Percentiles rank a stretch among this genome's conserved stretches.
Conservation (phyloP, 331 rosid species). For the Acacia concinna region DNA sequence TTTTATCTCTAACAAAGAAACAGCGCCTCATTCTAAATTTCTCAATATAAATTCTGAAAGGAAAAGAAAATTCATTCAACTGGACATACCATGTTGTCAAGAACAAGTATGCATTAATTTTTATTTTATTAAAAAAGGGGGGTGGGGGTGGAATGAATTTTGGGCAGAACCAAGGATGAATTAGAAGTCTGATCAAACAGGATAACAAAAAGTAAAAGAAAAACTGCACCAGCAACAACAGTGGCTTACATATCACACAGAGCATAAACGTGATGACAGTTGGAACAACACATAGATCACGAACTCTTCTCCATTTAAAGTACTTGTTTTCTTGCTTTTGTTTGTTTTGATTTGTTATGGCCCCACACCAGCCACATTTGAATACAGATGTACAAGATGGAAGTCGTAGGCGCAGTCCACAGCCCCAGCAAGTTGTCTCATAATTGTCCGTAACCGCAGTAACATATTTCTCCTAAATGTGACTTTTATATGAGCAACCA, state of each 20-base stretch:
- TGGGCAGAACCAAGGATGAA: not conserved
- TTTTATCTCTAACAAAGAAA: not conserved
- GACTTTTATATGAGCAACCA: conserved; percentile 43
- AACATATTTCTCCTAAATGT: conserved; percentile 50
- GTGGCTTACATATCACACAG: conserved; percentile 57
- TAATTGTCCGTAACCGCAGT: conserved; percentile 38
- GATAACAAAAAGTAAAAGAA: not conserved
- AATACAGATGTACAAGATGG: conserved; percentile 46
- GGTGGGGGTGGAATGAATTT: not conserved
- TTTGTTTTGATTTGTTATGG: conserved; percentile 51
- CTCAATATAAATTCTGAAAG: not conserved
- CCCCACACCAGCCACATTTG: conserved; percentile 87
- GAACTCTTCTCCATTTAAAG: conserved; percentile 47
- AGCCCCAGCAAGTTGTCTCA: conserved; percentile 70
- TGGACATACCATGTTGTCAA: not conserved
- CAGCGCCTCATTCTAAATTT: not conserved
- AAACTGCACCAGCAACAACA: not conserved
- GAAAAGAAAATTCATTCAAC: not conserved
- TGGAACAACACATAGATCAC: conserved; percentile 56
- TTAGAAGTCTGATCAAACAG: not conserved
- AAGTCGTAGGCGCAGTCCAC: conserved; percentile 60
- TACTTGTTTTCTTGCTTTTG: conserved; percentile 40
- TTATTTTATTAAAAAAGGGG: not conserved
- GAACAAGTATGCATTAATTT: not conserved
- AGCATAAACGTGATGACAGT: conserved; percentile 54